These are phyloP conservation scores for Vaccinium macrocarpon DNA, from an alignment of 148 eudicot species.

Conservation along the genomic window DNA sequence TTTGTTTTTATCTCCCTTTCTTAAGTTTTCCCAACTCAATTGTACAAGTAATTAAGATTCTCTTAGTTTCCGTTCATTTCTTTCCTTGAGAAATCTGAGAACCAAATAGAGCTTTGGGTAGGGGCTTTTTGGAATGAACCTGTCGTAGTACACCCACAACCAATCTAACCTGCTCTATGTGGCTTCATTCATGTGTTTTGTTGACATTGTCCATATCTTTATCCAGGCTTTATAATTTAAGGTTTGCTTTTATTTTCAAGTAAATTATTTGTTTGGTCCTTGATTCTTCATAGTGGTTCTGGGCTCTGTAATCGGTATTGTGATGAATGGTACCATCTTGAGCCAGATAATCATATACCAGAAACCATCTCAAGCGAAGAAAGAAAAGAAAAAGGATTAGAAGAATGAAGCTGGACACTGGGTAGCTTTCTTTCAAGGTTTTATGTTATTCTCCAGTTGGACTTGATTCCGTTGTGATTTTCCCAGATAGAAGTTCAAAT, in stretches of 20 bases:
- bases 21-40: neutral
- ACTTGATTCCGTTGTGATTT: neutral
- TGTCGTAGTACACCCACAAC: neutral
- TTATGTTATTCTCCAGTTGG: neutral
- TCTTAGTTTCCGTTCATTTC: neutral
- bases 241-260: neutral
- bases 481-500: neutral
- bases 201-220: neutral
- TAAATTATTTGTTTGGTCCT: neutral
- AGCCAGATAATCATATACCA: slow-evolving; percentile 74
- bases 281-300: slow-evolving; percentile 41
- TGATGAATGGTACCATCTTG: slow-evolving; percentile 67
- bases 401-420: neutral
- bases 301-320: slow-evolving; percentile 74
- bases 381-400: slow-evolving; percentile 74
- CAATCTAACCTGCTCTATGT: neutral
- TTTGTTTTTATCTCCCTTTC: neutral
- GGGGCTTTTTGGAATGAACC: neutral
- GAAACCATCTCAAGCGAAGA: slow-evolving; percentile 46
- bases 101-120: neutral
- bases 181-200: neutral
- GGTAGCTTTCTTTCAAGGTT: neutral
- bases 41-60: neutral
- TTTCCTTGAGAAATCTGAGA: neutral
- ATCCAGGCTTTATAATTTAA: neutral